phyloP scores from a whole-genome alignment of 169 alveolate species.

The Cryptosporidium bovis region DNA sequence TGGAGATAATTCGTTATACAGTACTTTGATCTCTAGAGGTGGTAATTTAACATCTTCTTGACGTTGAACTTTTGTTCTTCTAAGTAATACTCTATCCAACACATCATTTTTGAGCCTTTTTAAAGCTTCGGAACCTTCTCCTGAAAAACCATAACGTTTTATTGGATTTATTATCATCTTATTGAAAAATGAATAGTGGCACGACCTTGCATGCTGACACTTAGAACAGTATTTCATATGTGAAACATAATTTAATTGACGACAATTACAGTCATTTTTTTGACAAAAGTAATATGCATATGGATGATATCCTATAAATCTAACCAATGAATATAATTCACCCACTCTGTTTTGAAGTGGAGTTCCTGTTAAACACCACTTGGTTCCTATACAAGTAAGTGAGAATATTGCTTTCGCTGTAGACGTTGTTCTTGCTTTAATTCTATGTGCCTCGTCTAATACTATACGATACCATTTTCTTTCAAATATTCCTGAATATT shows the following conservation, averaged over 20 bases:
- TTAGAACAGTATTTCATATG: conserved; percentile 80
- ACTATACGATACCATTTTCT: conserved; percentile 90
- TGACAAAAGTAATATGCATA: conserved; percentile 92
- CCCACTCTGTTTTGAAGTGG: conserved; percentile 96
- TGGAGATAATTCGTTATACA: conserved; percentile 83
- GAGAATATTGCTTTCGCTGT: conserved; percentile 89
- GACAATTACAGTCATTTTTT: conserved; percentile 86
- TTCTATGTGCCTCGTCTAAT: conserved; percentile 96
- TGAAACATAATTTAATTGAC: conserved; percentile 78
- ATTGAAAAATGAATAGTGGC: conserved; percentile 87
- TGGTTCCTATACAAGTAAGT: conserved; percentile 83
- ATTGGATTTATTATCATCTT: conserved; percentile 87
- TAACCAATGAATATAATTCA: conserved; percentile 93
- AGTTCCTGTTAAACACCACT: conserved; percentile 97
- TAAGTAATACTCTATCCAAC: conserved; percentile 77
- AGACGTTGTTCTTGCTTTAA: conserved; percentile 92
- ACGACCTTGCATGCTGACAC: conserved; percentile 86
- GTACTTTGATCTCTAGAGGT: conserved; percentile 82
- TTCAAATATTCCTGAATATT: conserved; percentile 71
- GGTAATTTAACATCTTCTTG: conserved; percentile 87
- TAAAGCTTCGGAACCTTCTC: conserved; percentile 82
- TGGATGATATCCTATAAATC: conserved; percentile 91
- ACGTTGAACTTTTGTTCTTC: conserved; percentile 89
- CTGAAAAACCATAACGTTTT: conserved; percentile 83
- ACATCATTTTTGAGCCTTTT: conserved; percentile 74